Evolutionary conservation across 2,329 filamentous ascomycete genomes (phyloP), one percentile per base, ranked within the genome.

Genomic region (Lachnellula cervina): DNA sequence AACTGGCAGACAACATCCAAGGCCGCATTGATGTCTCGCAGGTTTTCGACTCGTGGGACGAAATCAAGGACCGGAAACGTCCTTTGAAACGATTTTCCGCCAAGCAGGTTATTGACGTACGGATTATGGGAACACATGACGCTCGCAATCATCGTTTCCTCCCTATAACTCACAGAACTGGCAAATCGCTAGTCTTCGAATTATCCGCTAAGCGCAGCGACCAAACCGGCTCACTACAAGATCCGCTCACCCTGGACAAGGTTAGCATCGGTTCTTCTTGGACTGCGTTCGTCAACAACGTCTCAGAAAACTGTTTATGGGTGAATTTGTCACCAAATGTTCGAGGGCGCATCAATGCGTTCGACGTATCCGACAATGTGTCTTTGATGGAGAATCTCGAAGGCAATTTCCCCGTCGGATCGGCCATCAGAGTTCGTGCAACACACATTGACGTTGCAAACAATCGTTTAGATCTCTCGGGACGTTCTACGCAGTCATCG

Each of bases 21-120:
- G 94, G 93, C n/a, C 89, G 94, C 17, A 86, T 99, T 57, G 93
- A 97, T 68, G 83, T 94, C 5, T 95, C 94, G 1, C 90, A 97
- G 70, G 74, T 92, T 13, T 99, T 96, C 69, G 89, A 97, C 70
- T 79, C 78, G 11, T 97, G 88, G 87, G 88, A 95, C 47, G 86
- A 93, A 44, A 94, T 99, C 66, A 79, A 83, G 54, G 84, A 97
- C 68, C 82, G 86, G 56, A 96, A 93, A 72, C 78, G 84, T 28
- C 93, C 94, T 1, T 77, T 97, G n/a, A 77, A 78, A 54, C 80
- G 81, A 59, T 95, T 96, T 73, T 80, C 83, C 59, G 76, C 80
- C 50, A 88, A 89, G 63, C 83, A 93, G 56, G 75, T 84, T 46
- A 73, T 97, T 32, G 76, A 81, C 14, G 91, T 92, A 40, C 88